phyloP scores from a whole-genome alignment of 75 land plant species.

The Larix kaempferi region DNA sequence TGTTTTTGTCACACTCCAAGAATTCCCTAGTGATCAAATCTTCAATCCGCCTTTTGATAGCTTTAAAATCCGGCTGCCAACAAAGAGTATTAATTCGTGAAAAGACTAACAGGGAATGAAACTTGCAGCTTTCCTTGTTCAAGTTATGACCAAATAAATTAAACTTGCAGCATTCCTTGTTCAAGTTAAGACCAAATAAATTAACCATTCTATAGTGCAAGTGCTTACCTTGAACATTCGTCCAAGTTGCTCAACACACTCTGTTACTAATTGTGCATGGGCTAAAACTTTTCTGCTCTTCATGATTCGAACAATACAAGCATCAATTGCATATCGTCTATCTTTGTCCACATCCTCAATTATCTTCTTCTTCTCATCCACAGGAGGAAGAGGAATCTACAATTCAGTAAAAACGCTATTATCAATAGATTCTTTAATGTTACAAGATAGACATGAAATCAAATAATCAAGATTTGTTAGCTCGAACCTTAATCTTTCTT shows the following conservation, averaged over 20 bases:
- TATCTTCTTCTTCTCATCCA: constrained; percentile 94
- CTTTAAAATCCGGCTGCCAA: constrained; percentile 85
- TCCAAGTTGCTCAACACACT: constrained; percentile 93
- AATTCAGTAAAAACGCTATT: too few species aligned
- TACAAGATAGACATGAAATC: background rate
- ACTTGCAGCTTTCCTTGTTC: background rate
- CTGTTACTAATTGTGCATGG: constrained; percentile 78
- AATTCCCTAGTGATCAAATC: constrained; percentile 85
- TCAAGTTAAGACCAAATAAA: too few species aligned
- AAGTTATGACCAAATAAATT: background rate
- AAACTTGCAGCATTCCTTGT: too few species aligned
- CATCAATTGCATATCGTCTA: constrained; percentile 92
- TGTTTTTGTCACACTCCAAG: constrained; percentile 76
- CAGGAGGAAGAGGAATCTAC: constrained; percentile 92
- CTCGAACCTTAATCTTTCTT: constrained; percentile 80
- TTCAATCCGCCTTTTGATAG: constrained; percentile 86
- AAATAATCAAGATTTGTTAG: constrained; percentile 1
- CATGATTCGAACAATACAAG: constrained; percentile 94
- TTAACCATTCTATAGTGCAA: too few species aligned
- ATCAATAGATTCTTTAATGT: background rate
- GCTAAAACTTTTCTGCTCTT: constrained; percentile 81
- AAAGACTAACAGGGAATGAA: background rate
- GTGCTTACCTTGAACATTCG: constrained; percentile 82
- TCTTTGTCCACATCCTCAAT: constrained; percentile 96
- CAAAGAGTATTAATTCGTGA: background rate